Percentiles rank a stretch among this genome's conserved stretches.
Evolutionary conservation across 1,284 basidiomycete genomes (phyloP).

Genomic region (Tilletia setariae): DNA sequence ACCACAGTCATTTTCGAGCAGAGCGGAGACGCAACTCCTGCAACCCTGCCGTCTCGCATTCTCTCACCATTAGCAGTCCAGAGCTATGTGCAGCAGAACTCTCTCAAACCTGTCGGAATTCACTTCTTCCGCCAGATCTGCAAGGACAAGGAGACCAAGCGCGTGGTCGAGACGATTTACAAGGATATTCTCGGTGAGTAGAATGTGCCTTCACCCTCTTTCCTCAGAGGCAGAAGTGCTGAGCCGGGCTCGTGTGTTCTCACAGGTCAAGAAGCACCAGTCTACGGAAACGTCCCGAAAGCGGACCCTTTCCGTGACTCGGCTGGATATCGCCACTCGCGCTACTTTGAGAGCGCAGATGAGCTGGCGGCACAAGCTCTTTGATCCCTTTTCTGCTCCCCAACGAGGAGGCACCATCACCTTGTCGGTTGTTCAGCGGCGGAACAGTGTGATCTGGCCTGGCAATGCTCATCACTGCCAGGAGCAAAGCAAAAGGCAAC

Average conservation of each 20-base stretch:
- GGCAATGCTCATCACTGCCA: too few relatives aligned
- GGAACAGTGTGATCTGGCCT: too few relatives aligned
- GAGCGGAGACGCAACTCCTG: background rate
- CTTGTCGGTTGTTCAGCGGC: too few relatives aligned
- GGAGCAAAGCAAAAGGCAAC: too few relatives aligned
- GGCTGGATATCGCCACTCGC: conserved; percentile 6
- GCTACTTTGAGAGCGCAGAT: conserved; percentile 10
- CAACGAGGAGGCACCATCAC: too few relatives aligned
- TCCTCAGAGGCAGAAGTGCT: background rate
- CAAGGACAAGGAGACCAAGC: conserved; percentile 56
- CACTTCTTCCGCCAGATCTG: conserved; percentile 82
- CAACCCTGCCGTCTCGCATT: background rate
- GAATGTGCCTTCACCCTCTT: background rate
- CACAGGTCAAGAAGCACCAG: background rate
- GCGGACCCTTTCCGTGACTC: conserved; percentile 6
- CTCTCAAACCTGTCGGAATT: conserved; percentile 70
- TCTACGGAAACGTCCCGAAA: conserved; percentile 2
- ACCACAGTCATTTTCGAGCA: conserved; percentile 74
- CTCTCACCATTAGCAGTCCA: background rate
- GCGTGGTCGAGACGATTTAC: conserved; percentile 68
- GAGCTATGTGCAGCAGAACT: conserved; percentile 56
- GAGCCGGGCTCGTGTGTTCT: background rate
- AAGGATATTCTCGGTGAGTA: conserved; percentile 59
- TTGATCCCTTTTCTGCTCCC: too few relatives aligned
- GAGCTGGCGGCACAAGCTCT: conserved; percentile 5